These are phyloP conservation scores for Camelina laxa DNA, from an alignment of 345 rosid species.

Conservation along the genomic window DNA sequence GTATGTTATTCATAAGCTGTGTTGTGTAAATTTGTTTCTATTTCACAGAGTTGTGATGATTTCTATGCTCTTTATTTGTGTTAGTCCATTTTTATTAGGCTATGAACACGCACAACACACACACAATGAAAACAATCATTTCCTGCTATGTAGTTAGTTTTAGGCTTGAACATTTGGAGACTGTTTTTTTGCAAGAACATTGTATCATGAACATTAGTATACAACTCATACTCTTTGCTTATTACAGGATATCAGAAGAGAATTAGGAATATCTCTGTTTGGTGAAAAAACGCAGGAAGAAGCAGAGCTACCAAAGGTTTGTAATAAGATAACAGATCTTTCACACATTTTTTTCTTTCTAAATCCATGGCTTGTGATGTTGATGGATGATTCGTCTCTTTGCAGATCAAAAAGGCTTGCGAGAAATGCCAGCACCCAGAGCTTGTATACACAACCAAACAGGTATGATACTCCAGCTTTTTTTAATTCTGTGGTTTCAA, in stretches of 20 bases:
- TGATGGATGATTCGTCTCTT: too few species aligned
- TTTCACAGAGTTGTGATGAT: neutral
- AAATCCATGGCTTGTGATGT: too few species aligned
- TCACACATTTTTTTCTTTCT: too few species aligned
- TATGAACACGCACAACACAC: neutral
- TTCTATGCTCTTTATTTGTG: neutral
- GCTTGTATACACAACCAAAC: too few species aligned
- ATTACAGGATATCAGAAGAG: too few species aligned
- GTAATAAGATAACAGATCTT: too few species aligned
- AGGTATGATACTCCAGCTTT: neutral
- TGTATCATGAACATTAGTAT: neutral
- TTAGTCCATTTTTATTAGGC: neutral
- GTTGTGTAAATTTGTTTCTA: conserved; percentile 16
- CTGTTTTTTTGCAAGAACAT: conserved; percentile 16
- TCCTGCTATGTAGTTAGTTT: conserved; percentile 1
- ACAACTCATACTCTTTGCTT: neutral
- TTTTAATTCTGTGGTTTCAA: neutral
- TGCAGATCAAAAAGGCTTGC: too few species aligned
- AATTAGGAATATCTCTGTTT: too few species aligned
- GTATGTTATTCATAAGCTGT: neutral
- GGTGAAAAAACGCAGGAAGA: too few species aligned
- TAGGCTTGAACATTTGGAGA: neutral
- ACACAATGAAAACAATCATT: too few species aligned
- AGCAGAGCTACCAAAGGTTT: too few species aligned
- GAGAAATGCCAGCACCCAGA: too few species aligned